Evolutionary conservation across 257 asterid genomes (phyloP).

Genomic region (Cordia subcordata): DNA sequence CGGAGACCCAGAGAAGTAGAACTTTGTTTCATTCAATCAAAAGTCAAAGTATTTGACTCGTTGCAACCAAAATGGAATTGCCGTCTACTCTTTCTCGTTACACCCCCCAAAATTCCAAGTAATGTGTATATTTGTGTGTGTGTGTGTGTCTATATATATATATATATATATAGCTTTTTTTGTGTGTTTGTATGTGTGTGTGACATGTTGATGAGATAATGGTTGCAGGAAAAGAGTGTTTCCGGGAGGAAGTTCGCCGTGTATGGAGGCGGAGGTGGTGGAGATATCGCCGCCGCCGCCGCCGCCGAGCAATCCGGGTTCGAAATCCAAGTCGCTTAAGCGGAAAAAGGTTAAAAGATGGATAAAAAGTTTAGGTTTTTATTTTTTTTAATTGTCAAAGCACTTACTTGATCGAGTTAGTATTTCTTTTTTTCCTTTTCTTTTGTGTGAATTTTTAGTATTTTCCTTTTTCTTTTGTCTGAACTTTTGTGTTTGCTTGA

Average conservation of each 20-base stretch:
- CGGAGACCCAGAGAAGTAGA: too few relatives aligned
- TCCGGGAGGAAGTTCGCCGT: constrained; percentile 50
- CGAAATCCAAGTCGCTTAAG: constrained; percentile 32
- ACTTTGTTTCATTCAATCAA: too few relatives aligned
- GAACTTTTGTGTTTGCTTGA: too few relatives aligned
- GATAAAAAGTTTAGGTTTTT: neutral
- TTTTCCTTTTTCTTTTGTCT: too few relatives aligned
- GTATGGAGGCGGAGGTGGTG: constrained; percentile 51
- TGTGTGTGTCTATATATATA: neutral
- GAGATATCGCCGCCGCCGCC: constrained; percentile 51
- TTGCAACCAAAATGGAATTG: constrained; percentile 50
- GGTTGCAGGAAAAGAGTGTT: constrained; percentile 63
- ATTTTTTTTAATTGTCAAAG: neutral
- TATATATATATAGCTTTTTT: neutral
- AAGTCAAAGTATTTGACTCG: neutral
- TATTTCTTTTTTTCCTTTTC: too few relatives aligned
- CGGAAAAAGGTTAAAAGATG: constrained; percentile 49
- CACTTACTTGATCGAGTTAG: too few relatives aligned
- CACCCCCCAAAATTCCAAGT: constrained; percentile 45
- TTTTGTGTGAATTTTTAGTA: too few relatives aligned
- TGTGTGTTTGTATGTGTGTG: neutral
- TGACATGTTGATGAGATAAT: constrained; percentile 14
- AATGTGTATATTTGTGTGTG: neutral
- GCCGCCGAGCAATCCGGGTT: constrained; percentile 18
- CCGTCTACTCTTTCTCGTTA: constrained; percentile 51